Conservation (phyloP, 441 rosid species). For the Gossypium davidsonii region DNA sequence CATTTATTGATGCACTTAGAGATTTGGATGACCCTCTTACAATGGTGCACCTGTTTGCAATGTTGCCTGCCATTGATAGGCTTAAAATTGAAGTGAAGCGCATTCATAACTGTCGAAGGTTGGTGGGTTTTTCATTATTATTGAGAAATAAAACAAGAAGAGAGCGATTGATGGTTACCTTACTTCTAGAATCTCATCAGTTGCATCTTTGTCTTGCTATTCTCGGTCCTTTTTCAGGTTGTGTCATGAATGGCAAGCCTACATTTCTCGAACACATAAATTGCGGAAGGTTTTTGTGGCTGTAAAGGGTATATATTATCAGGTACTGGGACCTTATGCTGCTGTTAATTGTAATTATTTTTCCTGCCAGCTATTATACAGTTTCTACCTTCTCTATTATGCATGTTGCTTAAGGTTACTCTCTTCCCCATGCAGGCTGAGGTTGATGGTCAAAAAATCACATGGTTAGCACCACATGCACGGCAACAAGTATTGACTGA, state of each 20-base stretch:
- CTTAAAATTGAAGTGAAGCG: conserved; percentile 67
- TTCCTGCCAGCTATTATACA: neutral
- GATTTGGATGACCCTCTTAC: conserved; percentile 95
- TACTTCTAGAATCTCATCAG: neutral
- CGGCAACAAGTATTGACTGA: conserved; percentile 88
- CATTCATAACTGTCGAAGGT: conserved; percentile 83
- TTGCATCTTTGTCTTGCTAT: neutral
- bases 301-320: conserved; percentile 91
- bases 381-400: neutral
- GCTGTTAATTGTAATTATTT: neutral
- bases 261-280: conserved; percentile 65
- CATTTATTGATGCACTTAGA: conserved; percentile 75
- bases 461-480: conserved; percentile 88
- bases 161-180: neutral
- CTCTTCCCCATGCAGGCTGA: conserved; percentile 52
- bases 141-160: neutral
- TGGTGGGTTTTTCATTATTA: neutral
- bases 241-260: conserved; percentile 97
- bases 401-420: neutral
- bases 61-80: conserved; percentile 74
- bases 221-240: conserved; percentile 39
- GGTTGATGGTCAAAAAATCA: conserved; percentile 86
- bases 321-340: conserved; percentile 37
- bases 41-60: conserved; percentile 89
- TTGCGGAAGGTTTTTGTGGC: conserved; percentile 78